These are phyloP conservation scores for Russula griseocarnosa DNA, from an alignment of 768 basidiomycete genomes.

Conservation along the genomic window DNA sequence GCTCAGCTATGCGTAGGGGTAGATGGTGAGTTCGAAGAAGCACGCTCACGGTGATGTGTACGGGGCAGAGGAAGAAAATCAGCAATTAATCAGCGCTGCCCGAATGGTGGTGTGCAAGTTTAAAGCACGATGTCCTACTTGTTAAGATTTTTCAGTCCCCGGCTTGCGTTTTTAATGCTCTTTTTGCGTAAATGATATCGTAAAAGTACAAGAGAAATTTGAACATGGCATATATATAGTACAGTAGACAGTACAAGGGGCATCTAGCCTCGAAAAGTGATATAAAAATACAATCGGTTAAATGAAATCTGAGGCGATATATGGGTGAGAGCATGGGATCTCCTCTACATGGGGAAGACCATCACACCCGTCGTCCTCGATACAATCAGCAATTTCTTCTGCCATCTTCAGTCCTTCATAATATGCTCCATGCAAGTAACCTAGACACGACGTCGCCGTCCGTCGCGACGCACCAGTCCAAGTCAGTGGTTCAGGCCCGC, in stretches of 20 bases:
- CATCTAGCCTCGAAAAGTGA: neutral
- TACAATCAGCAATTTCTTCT: slow-evolving; percentile 32
- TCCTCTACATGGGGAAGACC: slow-evolving; percentile 29
- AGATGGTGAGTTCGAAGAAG: no score
- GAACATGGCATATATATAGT: neutral
- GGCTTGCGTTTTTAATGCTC: no score
- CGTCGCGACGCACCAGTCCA: neutral
- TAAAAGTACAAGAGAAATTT: neutral
- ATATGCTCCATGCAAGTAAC: slow-evolving; percentile 37
- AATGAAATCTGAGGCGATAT: slow-evolving; percentile 25
- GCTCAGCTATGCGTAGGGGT: no score
- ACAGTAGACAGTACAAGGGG: neutral
- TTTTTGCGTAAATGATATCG: neutral
- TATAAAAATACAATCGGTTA: no score
- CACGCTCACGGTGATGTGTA: no score
- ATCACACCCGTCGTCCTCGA: slow-evolving; percentile 27
- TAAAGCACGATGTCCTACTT: no score
- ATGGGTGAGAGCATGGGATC: slow-evolving; percentile 30
- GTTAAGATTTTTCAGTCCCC: no score
- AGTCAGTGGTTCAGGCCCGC: slow-evolving; percentile 7
- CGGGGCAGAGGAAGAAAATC: no score
- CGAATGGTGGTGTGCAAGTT: no score
- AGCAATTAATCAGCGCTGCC: no score
- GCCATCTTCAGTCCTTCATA: slow-evolving; percentile 35
- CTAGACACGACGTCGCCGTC: slow-evolving; percentile 21